phyloP scores from a whole-genome alignment of 2,329 filamentous ascomycete genomes.

The Dothideomycetes sp. region DNA sequence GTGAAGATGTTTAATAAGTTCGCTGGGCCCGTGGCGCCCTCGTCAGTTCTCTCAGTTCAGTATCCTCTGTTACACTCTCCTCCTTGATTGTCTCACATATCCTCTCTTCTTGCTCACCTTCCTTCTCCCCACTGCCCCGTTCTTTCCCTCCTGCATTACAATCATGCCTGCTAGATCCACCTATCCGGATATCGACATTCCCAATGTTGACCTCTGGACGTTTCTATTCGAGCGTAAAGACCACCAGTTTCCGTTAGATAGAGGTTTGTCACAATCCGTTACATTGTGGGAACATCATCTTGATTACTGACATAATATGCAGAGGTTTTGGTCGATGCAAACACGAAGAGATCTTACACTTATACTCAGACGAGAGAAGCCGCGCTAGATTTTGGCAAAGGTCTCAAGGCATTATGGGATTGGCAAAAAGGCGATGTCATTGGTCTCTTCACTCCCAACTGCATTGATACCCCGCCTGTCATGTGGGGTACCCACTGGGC shows the following conservation, averaged over 20 bases:
- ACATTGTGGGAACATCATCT: too few relatives aligned
- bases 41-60: too few relatives aligned
- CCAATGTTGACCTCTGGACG: constrained; percentile 65
- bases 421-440: constrained; percentile 81
- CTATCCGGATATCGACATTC: constrained; percentile 57
- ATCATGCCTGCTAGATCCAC: constrained; percentile 67
- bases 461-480: constrained; percentile 67
- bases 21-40: too few relatives aligned
- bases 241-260: constrained; percentile 56
- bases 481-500: constrained; percentile 76
- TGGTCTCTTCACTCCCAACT: constrained; percentile 73
- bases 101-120: too few relatives aligned
- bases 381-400: constrained; percentile 68
- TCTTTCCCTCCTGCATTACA: too few relatives aligned
- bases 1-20: too few relatives aligned
- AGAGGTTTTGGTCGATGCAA: constrained; percentile 72
- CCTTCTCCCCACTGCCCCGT: too few relatives aligned
- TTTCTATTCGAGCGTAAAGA: constrained; percentile 64
- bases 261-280: too few relatives aligned
- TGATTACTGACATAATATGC: constrained; percentile 7
- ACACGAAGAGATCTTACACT: constrained; percentile 59
- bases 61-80: too few relatives aligned
- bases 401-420: constrained; percentile 60
- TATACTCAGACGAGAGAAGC: constrained; percentile 54
- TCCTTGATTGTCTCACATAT: too few relatives aligned